phyloP scores from a whole-genome alignment of 2,329 filamentous ascomycete species.

The Trichoderma asperellum region DNA sequence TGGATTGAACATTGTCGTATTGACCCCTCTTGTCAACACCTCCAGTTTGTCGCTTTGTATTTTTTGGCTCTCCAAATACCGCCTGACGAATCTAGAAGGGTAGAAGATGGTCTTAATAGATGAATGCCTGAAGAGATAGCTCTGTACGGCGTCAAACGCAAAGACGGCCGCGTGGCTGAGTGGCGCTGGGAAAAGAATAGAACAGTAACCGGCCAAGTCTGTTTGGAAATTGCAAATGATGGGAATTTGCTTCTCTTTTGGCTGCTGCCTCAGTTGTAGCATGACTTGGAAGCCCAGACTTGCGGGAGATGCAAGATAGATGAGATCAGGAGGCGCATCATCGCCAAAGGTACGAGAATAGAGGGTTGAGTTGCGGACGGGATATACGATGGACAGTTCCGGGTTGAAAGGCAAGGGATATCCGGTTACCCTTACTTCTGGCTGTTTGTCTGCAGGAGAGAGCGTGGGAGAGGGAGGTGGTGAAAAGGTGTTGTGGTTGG shows the following conservation, averaged over 20 bases:
- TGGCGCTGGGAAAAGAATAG: conserved; percentile 68
- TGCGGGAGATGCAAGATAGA: conserved; percentile 71
- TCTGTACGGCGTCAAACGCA: conserved; percentile 65
- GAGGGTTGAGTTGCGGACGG: conserved; percentile 65
- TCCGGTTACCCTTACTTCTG: conserved; percentile 64
- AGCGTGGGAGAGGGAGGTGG: conserved; percentile 45
- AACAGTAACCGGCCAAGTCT: conserved; percentile 69
- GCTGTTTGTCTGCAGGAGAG: conserved; percentile 40
- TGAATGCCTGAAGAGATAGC: conserved; percentile 65
- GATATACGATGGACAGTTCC: conserved; percentile 70
- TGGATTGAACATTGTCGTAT: conserved; percentile 65
- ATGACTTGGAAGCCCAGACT: conserved; percentile 72
- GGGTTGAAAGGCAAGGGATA: conserved; percentile 73
- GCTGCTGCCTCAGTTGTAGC: conserved; percentile 67
- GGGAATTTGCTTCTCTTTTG: conserved; percentile 56
- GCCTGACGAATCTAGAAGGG: conserved; percentile 64
- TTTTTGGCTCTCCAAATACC: conserved; percentile 62
- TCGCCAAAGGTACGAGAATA: conserved; percentile 62
- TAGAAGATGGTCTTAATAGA: conserved; percentile 71
- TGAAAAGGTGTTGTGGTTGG: conserved; percentile 58
- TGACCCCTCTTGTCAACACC: conserved; percentile 66
- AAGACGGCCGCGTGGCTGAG: conserved; percentile 65
- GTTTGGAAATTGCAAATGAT: conserved; percentile 74
- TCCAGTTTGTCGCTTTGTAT: conserved; percentile 62
- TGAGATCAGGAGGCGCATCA: conserved; percentile 60